Percentiles rank a stretch among this genome's conserved stretches.
Conservation (phyloP, 2,329 filamentous ascomycete genomes). For the Diaporthe nobilis region DNA sequence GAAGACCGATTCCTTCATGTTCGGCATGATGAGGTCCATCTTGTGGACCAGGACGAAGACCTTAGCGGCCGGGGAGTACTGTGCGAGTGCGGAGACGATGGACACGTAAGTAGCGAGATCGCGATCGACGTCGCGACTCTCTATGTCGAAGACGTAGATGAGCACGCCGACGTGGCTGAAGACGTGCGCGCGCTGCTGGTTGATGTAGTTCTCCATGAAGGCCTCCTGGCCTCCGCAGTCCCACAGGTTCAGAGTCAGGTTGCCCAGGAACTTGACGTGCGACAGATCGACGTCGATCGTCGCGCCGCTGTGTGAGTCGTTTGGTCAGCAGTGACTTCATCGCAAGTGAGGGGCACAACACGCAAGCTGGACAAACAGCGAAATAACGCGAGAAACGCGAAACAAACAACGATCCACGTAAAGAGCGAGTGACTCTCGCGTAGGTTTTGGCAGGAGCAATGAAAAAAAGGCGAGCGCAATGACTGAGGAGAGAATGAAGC, state of each 20-base stretch:
- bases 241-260: slow-evolving; percentile 97
- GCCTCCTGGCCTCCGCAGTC: slow-evolving; percentile 99
- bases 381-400: not conserved
- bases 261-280: slow-evolving; percentile 98
- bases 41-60: slow-evolving; percentile 98
- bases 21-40: slow-evolving; percentile 93
- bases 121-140: slow-evolving; percentile 92
- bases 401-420: not conserved
- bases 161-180: slow-evolving; percentile 97
- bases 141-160: slow-evolving; percentile 99
- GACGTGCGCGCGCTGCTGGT: slow-evolving; percentile 94
- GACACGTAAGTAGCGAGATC: slow-evolving; percentile 93
- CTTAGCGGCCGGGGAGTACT: slow-evolving; percentile 85
- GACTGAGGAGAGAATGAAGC: not conserved
- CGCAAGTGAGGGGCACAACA: slow-evolving; percentile 3
- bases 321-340: slow-evolving; percentile 34
- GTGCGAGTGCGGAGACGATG: slow-evolving; percentile 88
- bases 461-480: not conserved
- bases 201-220: slow-evolving; percentile 98
- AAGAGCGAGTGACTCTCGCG: not conserved
- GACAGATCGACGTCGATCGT: slow-evolving; percentile 99
- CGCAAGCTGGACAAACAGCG: not conserved
- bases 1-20: slow-evolving; percentile 85
- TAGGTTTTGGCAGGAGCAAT: not conserved
- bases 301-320: slow-evolving; percentile 72